Base-by-base conservation (phyloP, 768 basidiomycete genomes). In the Lanmaoa pseudosensibilis region DNA sequence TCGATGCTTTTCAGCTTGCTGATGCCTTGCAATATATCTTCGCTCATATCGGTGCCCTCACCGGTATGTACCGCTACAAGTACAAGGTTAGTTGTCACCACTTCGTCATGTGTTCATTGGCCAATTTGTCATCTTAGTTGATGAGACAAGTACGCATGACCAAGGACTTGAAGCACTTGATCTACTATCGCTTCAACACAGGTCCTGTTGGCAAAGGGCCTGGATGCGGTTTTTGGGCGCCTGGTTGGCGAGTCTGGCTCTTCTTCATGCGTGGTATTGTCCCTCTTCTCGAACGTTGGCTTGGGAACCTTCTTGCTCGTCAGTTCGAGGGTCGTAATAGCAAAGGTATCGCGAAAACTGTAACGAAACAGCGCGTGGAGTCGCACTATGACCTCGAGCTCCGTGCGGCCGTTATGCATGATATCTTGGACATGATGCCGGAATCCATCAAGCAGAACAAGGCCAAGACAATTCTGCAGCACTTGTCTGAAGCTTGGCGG, bases 71-170 rank as follows among this genome's bases (percentile, higher is more conserved):
- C 76, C 87, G 96, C 30, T 98, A 98, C 80, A 98, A 98, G 80
- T 99, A 99, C 80, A 98, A 98, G 84, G 88, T 88, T 57, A 11
- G 79, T 68, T 38, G 25, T 25, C 25, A 38, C 18, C 33, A 47
- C 40, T 32, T 30, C n/a, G 32, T 23, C 21, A 30, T 33, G 21
- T 37, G 39, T 50, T 40, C 36, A 23, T 55, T 57, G 55, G 52
- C 59, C 57, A 19, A 57, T 50, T 5, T 5, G 12, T 25, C 9
- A 43, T 38, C 56, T 36, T 63, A 90, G 92, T 81, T 99, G 58
- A 99, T 99, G 97, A 83, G 93, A 69, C 97, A 99, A 86, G 94
- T 99, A 38, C 89, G 97, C 60, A 96, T 96, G 94, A 97, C 94
- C 65, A 99, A 98, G 83, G 97, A 98, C 72, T 73, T 98, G 72